Evolutionary conservation across 2,329 filamentous ascomycete species (phyloP).

Genomic region (Dactylellina cionopaga): DNA sequence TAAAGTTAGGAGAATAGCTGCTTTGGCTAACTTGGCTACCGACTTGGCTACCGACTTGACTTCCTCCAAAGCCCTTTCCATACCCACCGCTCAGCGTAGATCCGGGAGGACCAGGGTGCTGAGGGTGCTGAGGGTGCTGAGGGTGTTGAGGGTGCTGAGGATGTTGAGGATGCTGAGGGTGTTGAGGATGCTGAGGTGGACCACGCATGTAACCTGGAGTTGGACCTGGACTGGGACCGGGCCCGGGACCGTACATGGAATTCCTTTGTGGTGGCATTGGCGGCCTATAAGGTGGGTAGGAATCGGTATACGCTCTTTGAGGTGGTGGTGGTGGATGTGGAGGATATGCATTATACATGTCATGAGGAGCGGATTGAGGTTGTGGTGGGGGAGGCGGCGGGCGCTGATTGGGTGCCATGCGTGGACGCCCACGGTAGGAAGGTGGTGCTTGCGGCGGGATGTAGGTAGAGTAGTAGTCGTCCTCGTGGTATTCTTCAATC

Average conservation of each 20-base stretch:
- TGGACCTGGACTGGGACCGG: background rate
- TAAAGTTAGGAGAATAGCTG: slow-evolving; percentile 43
- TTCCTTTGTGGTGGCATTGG: slow-evolving; percentile 28
- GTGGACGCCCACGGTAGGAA: slow-evolving; percentile 43
- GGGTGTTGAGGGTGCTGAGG: background rate
- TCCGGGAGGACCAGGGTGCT: slow-evolving; percentile 8
- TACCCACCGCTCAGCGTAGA: slow-evolving; percentile 31
- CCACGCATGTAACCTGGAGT: slow-evolving; percentile 8
- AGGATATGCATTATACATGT: slow-evolving; percentile 25
- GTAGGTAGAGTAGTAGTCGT: slow-evolving; percentile 45
- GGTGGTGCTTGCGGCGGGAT: slow-evolving; percentile 31
- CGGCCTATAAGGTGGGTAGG: slow-evolving; percentile 33
- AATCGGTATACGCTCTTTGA: slow-evolving; percentile 26
- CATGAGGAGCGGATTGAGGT: slow-evolving; percentile 3
- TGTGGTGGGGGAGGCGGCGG: slow-evolving; percentile 23
- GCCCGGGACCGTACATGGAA: slow-evolving; percentile 37
- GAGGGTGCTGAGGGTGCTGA: slow-evolving; percentile 2
- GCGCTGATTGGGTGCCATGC: slow-evolving; percentile 30
- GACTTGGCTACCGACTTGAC: slow-evolving; percentile 25
- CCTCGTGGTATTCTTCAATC: slow-evolving; percentile 48
- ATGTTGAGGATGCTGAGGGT: slow-evolving; percentile 7
- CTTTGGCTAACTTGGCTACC: no score
- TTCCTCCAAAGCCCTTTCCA: slow-evolving; percentile 30
- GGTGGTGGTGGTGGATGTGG: slow-evolving; percentile 30
- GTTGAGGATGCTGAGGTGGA: background rate